A percentile compares a stretch with the other conserved stretches of the same genome.
Evolutionary conservation across 352 stramenopile genomes (phyloP).

Genomic region (Hyaloperonospora brassicae): DNA sequence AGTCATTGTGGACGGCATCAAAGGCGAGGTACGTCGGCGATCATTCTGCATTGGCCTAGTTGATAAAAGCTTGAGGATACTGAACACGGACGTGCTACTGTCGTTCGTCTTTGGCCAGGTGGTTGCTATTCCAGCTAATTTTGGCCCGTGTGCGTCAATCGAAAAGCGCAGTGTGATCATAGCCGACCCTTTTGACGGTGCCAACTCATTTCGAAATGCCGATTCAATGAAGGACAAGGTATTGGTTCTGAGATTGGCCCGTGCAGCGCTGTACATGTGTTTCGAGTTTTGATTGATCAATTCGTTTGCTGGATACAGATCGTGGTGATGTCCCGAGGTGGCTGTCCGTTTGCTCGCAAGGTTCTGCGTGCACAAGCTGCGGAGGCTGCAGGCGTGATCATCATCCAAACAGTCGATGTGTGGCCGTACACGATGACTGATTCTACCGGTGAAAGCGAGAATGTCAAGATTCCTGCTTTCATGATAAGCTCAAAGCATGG

Average conservation of each 20-base stretch:
- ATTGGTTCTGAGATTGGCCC: background rate
- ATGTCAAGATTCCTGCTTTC: constrained; percentile 59
- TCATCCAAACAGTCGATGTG: constrained; percentile 63
- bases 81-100: background rate
- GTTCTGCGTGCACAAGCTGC: constrained; percentile 52
- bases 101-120: constrained; percentile 28
- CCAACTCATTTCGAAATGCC: constrained; percentile 34
- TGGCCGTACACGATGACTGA: constrained; percentile 85
- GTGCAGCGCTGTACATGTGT: background rate
- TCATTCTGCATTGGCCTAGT: too few relatives aligned
- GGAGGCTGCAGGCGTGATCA: constrained; percentile 49
- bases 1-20: constrained; percentile 55
- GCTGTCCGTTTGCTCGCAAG: constrained; percentile 69
- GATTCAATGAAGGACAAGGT: constrained; percentile 41
- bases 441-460: constrained; percentile 51
- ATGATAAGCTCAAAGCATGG: constrained; percentile 74
- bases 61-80: too few relatives aligned
- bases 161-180: constrained; percentile 31
- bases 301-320: constrained; percentile 27
- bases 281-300: background rate
- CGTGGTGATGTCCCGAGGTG: constrained; percentile 61
- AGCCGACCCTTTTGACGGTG: constrained; percentile 55
- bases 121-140: constrained; percentile 62
- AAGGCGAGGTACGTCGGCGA: constrained; percentile 42
- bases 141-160: constrained; percentile 64